Evolutionary conservation across 768 basidiomycete genomes (phyloP), one percentile per base, ranked within the genome.

Genomic region (Boletus sp.): DNA sequence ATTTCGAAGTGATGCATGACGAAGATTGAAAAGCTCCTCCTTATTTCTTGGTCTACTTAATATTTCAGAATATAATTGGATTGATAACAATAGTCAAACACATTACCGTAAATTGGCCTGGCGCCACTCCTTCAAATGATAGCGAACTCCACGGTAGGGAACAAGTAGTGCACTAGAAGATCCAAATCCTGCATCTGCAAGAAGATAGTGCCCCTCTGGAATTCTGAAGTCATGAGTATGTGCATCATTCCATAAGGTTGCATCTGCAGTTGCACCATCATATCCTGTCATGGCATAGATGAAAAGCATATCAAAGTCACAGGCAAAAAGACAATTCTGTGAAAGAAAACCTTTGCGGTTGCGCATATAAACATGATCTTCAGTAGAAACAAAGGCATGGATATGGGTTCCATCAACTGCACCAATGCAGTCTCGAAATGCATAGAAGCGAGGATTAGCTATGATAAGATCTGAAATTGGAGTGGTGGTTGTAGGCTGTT

Each of bases 201-300:
- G 61, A 49, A 73, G 73, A 45, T 67, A 77, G 44, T 67, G 69
- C 4, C 71, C 72, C 4, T 51, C 41, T 2, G 74, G 69, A 40
- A 78, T 72, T 1, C 32, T 4, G 32, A 79, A 65, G 56, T 72
- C 70, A 7, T 50, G 45, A 1, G 55, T 2, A 3, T 62, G 60
- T 5, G 74, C 70, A 62, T 73, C 47, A 5, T 66, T 37, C 60
- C 64, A 78, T 24, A 37, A 14, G 7, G 7, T 18, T 5, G 67
- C 61, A 69, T 80, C 75, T 4, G 76, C 64, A 5, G 67, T 66
- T 36, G 72, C 24, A 0, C 77, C 78, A 41, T 80, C 77, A 72
- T 74, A 78, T 1, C 77, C 75, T 53, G 66, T 71, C 4, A 75
- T 57, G 7, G 76, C 44, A 59, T 78, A 80, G 6, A 65, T 60